Percentiles rank a stretch among this genome's conserved stretches.
phyloP scores from a whole-genome alignment of 768 basidiomycete species.

The Boletus rex-veris region DNA sequence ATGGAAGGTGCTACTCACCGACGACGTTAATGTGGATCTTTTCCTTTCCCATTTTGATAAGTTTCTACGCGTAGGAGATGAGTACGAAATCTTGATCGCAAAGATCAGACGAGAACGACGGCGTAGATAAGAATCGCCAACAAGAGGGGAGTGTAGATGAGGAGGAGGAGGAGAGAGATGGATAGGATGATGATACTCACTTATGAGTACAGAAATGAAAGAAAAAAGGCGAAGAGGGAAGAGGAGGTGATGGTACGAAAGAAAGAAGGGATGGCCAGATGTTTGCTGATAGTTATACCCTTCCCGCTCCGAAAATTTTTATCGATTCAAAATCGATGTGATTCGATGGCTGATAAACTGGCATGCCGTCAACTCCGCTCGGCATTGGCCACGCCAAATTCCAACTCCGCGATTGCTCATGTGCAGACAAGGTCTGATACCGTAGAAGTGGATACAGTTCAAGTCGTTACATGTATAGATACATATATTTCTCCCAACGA shows the following conservation, averaged over 20 bases:
- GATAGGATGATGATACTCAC: conserved; percentile 34
- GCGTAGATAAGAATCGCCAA: conserved; percentile 15
- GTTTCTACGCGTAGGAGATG: conserved; percentile 39
- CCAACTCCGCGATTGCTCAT: conserved; percentile 6
- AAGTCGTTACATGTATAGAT: conserved; percentile 4
- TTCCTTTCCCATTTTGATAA: conserved; percentile 89
- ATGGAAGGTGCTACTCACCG: conserved; percentile 51
- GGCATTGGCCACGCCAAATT: conserved; percentile 24
- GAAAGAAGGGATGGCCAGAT: conserved; percentile 34
- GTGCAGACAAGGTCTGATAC: too few species aligned
- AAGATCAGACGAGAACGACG: conserved; percentile 18
- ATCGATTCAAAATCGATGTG: conserved; percentile 65
- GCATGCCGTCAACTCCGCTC: conserved; percentile 44
- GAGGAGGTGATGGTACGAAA: conserved; percentile 36
- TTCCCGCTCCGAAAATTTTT: conserved; percentile 52
- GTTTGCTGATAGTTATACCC: conserved; percentile 62
- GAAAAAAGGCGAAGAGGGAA: conserved; percentile 27
- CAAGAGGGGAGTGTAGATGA: conserved; percentile 24
- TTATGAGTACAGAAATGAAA: conserved; percentile 40
- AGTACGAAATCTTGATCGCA: conserved; percentile 18
- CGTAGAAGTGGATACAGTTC: not conserved
- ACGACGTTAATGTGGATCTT: conserved; percentile 97
- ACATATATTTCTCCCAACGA: conserved; percentile 6
- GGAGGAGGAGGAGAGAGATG: not conserved
- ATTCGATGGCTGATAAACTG: conserved; percentile 47